These are phyloP conservation scores for Sistotremastrum niveocremeum DNA, from an alignment of 768 basidiomycete genomes.

Conservation along the genomic window DNA sequence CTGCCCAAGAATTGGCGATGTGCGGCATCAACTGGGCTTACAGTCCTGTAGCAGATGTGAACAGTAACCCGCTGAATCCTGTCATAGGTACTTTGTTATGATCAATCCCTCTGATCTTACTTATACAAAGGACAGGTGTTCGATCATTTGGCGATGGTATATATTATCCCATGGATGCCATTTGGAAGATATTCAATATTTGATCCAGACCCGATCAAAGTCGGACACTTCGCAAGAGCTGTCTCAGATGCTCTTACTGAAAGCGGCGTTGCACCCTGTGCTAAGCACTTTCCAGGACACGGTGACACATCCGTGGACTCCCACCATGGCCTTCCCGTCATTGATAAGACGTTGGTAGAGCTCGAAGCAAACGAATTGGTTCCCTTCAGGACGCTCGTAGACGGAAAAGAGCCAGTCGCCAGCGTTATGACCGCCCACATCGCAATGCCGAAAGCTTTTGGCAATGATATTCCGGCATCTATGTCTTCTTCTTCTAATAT, in stretches of 20 bases:
- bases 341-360: slow-evolving; percentile 32
- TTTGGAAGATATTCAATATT: background rate
- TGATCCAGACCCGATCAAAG: slow-evolving; percentile 37
- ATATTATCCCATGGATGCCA: slow-evolving; percentile 2
- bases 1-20: slow-evolving; percentile 40
- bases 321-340: slow-evolving; percentile 50
- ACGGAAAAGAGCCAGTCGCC: slow-evolving; percentile 21
- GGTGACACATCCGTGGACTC: slow-evolving; percentile 64
- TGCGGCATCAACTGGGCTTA: slow-evolving; percentile 61
- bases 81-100: slow-evolving; percentile 41
- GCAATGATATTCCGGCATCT: slow-evolving; percentile 43
- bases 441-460: slow-evolving; percentile 46
- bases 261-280: slow-evolving; percentile 41
- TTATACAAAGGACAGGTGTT: slow-evolving; percentile 29
- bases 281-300: slow-evolving; percentile 66
- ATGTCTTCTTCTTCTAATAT: slow-evolving; percentile 40
- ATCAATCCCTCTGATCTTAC: background rate
- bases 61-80: slow-evolving; percentile 54
- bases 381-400: slow-evolving; percentile 39
- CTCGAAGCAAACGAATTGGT: slow-evolving; percentile 38
- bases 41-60: slow-evolving; percentile 60
- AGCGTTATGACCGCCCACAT: slow-evolving; percentile 67
- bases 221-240: slow-evolving; percentile 33
- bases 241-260: slow-evolving; percentile 34
- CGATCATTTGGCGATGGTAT: slow-evolving; percentile 58